Percentiles rank a stretch among this genome's conserved stretches.
Conservation (phyloP, 2,329 filamentous ascomycete genomes). For the Aspergillus brunneoviolaceus region DNA sequence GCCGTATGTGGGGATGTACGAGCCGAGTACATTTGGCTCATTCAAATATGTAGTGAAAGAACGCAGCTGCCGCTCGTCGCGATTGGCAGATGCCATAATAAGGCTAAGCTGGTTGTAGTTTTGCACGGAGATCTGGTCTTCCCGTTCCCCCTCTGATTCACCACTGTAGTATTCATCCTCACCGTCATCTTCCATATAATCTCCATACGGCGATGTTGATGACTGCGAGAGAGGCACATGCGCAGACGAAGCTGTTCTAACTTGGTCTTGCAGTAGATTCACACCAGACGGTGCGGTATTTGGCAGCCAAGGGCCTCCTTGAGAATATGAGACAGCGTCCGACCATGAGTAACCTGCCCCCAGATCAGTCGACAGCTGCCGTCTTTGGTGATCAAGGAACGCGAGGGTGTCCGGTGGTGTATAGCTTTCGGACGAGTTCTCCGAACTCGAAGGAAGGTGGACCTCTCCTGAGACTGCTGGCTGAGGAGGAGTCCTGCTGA, state of each 20-base stretch:
- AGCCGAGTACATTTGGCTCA: constrained; percentile 55
- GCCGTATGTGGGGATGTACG: constrained; percentile 64
- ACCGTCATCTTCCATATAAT: constrained; percentile 53
- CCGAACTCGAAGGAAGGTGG: not conserved
- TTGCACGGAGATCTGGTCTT: constrained; percentile 38
- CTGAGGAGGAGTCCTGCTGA: constrained; percentile 8
- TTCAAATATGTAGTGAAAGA: constrained; percentile 51
- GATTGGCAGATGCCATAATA: constrained; percentile 45
- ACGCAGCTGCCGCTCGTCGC: constrained; percentile 49
- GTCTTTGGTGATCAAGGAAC: not conserved
- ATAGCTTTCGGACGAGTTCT: not conserved
- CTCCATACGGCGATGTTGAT: constrained; percentile 21
- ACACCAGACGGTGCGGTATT: not conserved
- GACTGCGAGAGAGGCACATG: constrained; percentile 11
- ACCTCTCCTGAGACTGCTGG: constrained; percentile 13
- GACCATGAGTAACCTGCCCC: not conserved
- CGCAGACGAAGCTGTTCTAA: not conserved
- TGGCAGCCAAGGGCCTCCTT: not conserved
- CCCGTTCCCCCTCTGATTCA: constrained; percentile 61
- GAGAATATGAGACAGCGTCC: not conserved
- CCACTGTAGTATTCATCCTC: constrained; percentile 64
- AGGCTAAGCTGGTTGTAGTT: constrained; percentile 43
- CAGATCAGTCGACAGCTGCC: not conserved
- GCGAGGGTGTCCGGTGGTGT: not conserved
- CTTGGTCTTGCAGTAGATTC: constrained; percentile 1